A percentile compares a stretch with the other conserved stretches of the same genome.
These are phyloP conservation scores for Exophiala lecanii-corni DNA, from an alignment of 2,329 filamentous ascomycete species.

Conservation along the genomic window DNA sequence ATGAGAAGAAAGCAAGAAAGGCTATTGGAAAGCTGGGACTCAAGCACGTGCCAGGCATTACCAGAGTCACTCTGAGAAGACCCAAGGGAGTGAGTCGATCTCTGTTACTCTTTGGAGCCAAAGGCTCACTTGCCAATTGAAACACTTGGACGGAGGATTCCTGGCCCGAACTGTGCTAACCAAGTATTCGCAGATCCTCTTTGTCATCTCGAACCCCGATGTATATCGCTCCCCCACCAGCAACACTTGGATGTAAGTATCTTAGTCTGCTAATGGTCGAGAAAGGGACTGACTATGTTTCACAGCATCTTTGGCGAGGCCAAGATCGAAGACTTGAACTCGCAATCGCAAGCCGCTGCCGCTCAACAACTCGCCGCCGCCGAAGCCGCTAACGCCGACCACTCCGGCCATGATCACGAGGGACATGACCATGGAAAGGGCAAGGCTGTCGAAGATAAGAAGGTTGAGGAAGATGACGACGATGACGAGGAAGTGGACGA, in stretches of 20 bases:
- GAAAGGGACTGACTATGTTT: slow-evolving; percentile 7
- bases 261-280: too few species aligned
- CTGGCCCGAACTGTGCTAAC: too few species aligned
- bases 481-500: slow-evolving; percentile 96
- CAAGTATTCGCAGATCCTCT: slow-evolving; percentile 68
- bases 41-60: slow-evolving; percentile 94
- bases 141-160: not conserved
- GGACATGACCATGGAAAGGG: slow-evolving; percentile 61
- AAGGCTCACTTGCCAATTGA: not conserved
- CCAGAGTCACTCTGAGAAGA: slow-evolving; percentile 92
- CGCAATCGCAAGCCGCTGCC: slow-evolving; percentile 90
- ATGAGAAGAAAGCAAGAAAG: slow-evolving; percentile 99
- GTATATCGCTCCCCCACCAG: slow-evolving; percentile 99
- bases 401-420: slow-evolving; percentile 56
- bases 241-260: slow-evolving; percentile 98
- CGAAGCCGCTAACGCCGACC: slow-evolving; percentile 56
- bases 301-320: slow-evolving; percentile 96
- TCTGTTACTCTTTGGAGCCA: too few species aligned
- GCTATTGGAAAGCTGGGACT: slow-evolving; percentile 97
- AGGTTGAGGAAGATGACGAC: slow-evolving; percentile 77
- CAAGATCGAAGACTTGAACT: slow-evolving; percentile 99
- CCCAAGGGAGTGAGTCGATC: slow-evolving; percentile 88
- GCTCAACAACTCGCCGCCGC: slow-evolving; percentile 87
- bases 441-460: slow-evolving; percentile 55
- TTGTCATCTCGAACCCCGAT: slow-evolving; percentile 99